Conservation (phyloP, 305 asterid genomes). For the Solanum aculeatissimum region DNA sequence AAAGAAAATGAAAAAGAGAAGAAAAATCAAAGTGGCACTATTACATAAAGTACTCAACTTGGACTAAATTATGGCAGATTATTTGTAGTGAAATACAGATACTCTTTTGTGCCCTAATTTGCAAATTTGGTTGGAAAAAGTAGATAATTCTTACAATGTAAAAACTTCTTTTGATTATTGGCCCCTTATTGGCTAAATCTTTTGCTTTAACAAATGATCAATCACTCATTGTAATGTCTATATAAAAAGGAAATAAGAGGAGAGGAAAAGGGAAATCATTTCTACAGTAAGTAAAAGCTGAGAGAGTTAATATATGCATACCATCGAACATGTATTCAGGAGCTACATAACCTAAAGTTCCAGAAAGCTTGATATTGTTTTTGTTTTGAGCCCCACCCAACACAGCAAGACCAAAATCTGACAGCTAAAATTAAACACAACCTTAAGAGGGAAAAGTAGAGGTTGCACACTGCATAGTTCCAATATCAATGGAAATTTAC, state of each 20-base stretch:
- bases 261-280: neutral
- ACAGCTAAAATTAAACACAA: conserved; percentile 29
- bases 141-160: neutral
- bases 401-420: conserved; percentile 75
- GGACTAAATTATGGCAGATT: neutral
- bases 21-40: neutral
- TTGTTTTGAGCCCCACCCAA: conserved; percentile 41
- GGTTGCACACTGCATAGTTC: neutral
- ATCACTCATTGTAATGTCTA: neutral
- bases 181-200: neutral
- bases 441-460: neutral
- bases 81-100: neutral
- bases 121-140: neutral
- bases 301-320: conserved; percentile 9
- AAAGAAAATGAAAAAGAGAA: neutral
- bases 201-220: neutral
- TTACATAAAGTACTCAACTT: neutral
- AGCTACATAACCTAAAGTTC: conserved; percentile 77
- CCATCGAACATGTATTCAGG: conserved; percentile 77
- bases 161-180: neutral
- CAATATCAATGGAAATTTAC: conserved; percentile 12
- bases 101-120: neutral
- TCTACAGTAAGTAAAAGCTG: neutral
- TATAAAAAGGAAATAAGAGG: neutral
- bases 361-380: conserved; percentile 54